Conservation (phyloP, 2,329 filamentous ascomycete species). For the Cercospora beticola region DNA sequence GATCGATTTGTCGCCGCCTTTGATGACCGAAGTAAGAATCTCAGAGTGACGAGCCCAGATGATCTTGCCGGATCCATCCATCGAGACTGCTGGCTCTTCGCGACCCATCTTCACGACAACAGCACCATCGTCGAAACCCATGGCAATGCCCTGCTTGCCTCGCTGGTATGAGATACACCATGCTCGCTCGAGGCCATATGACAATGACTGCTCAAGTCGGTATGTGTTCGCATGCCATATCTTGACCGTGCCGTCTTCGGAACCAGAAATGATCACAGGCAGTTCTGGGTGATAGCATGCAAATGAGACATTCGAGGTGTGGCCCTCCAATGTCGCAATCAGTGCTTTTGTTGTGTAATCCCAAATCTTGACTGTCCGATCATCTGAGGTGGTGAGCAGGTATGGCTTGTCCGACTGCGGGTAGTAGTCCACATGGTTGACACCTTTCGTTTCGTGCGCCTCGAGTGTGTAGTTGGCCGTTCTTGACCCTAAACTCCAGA, state of each 20-base stretch:
- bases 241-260: constrained; percentile 94
- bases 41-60: constrained; percentile 96
- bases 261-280: constrained; percentile 95
- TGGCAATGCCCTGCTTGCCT: constrained; percentile 88
- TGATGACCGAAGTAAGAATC: constrained; percentile 91
- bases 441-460: constrained; percentile 94
- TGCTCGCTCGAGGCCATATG: constrained; percentile 91
- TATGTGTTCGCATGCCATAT: constrained; percentile 99
- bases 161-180: constrained; percentile 98
- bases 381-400: constrained; percentile 92
- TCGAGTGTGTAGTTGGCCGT: constrained; percentile 95
- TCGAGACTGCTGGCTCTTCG: constrained; percentile 95
- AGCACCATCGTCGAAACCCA: constrained; percentile 96
- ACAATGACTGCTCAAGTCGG: constrained; percentile 89
- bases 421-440: constrained; percentile 94
- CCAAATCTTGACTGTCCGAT: constrained; percentile 96
- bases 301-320: constrained; percentile 97
- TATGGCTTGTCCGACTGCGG: constrained; percentile 72
- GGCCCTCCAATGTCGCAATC: constrained; percentile 93
- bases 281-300: constrained; percentile 97
- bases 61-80: constrained; percentile 93
- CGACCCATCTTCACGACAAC: constrained; percentile 97
- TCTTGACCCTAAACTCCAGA: constrained; percentile 93
- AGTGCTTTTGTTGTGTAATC: constrained; percentile 98
- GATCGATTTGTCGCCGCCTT: constrained; percentile 75